These are phyloP conservation scores for Aspergillus panamensis DNA, from an alignment of 495 filamentous ascomycete species.

Conservation along the genomic window DNA sequence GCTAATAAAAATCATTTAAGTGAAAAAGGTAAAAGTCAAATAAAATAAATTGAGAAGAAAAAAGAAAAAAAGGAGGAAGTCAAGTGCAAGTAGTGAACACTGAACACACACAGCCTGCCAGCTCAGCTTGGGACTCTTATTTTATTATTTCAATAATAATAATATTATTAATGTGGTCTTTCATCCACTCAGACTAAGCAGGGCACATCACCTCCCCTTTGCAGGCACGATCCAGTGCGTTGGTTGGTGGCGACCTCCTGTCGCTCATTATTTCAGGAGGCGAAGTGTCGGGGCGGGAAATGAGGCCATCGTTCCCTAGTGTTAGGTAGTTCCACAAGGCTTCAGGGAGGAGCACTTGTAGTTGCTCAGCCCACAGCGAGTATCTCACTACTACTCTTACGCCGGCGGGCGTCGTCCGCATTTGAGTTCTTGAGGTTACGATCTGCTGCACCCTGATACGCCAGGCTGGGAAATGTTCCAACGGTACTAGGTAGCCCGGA, in stretches of 20 bases:
- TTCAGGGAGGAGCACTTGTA: neutral
- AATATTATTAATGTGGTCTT: neutral
- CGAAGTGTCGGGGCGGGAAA: conserved; percentile 16
- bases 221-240: conserved; percentile 15
- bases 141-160: neutral
- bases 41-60: neutral
- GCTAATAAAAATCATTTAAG: neutral
- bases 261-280: conserved; percentile 23
- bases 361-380: conserved; percentile 4
- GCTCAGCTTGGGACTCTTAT: conserved; percentile 1
- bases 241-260: conserved; percentile 12
- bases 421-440: conserved; percentile 15
- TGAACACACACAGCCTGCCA: conserved; percentile 5
- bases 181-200: conserved; percentile 9
- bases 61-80: neutral
- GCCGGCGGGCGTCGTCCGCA: neutral
- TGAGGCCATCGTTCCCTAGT: neutral
- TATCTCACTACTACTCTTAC: neutral
- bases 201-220: conserved; percentile 18
- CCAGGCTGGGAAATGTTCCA: conserved; percentile 2
- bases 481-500: conserved; percentile 5
- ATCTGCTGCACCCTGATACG: conserved; percentile 7
- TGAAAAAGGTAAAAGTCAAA: conserved; percentile 3
- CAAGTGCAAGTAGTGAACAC: neutral
- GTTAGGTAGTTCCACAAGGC: conserved; percentile 6